Base-by-base conservation (phyloP, 2,329 filamentous ascomycete species). In the Myriosclerotinia scirpicola region DNA sequence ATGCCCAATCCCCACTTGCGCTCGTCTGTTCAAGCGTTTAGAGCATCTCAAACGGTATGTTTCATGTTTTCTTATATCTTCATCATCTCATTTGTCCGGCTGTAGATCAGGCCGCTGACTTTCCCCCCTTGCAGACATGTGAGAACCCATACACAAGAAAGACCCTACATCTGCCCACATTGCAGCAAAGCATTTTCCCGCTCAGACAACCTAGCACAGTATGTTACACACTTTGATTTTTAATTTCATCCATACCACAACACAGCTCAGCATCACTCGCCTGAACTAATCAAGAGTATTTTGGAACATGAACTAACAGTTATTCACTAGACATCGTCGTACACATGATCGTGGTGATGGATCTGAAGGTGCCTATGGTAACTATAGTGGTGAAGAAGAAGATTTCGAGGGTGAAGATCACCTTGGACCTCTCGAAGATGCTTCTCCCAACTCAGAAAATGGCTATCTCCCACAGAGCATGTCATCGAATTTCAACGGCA, bases 131-230 rank as follows among this genome's bases (percentile, higher is more conserved):
- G 79, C 77, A 96, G 93, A 85, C 95, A 99, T 82, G 95, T 99
- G 79, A 91, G 95, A 81, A 99, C 95, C 76, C 95, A 99, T 84
- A 99, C 95, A 66, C 95, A 99, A 84, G 95, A 99, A 84, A 92
- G 94, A 81, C 95, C 95, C 74, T 99, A 99, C 81, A 90, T 96
- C 77, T 99, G 95, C 86, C 91, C 91, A 74, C 90, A 96, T 80
- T 99, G 95, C 87, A 97, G 91, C 85, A 98, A 98, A 84, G 94
- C 94, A 72, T 99, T 99, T 80, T 98, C 95, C 68, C 86, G 95
- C 81, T 98, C 94, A 76, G 95, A 99, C 83, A 99, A 99, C 79
- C 90, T 99, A 80, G 95, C 95, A 79, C 95, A 99, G 91, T 96
- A 92, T 81, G 86, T 77, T 74, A 48, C 42, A 54, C 54, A 68